These are phyloP conservation scores for Eudorina sp. DNA, from an alignment of 139 green algal genomes.

Conservation along the genomic window DNA sequence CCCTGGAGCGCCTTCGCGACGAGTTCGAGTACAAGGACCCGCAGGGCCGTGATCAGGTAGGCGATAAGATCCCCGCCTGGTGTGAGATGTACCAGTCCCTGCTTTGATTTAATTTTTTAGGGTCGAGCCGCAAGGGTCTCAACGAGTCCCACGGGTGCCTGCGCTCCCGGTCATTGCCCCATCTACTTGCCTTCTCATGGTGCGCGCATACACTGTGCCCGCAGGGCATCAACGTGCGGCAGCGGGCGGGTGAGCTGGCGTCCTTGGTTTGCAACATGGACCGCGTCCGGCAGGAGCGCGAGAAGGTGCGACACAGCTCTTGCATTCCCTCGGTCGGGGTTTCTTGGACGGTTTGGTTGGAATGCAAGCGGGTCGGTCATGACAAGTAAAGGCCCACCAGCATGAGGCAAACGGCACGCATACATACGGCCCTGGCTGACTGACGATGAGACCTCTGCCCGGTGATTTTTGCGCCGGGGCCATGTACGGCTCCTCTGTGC, in stretches of 20 bases:
- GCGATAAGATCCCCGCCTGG: neutral
- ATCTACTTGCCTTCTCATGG: neutral
- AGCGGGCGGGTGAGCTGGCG: slow-evolving; percentile 84
- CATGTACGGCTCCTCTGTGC: no score
- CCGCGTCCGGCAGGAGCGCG: slow-evolving; percentile 58
- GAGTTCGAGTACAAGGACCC: slow-evolving; percentile 91
- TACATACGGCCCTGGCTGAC: neutral
- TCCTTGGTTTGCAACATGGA: slow-evolving; percentile 75
- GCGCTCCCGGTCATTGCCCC: neutral
- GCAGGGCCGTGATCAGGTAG: slow-evolving; percentile 77
- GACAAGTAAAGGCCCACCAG: neutral
- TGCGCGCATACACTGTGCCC: neutral
- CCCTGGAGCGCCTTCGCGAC: slow-evolving; percentile 81
- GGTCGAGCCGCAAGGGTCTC: neutral
- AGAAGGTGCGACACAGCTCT: slow-evolving; percentile 24
- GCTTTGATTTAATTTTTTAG: neutral
- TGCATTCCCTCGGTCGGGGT: no score
- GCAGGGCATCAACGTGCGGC: slow-evolving; percentile 89
- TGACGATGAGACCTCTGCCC: neutral
- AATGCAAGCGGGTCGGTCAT: no score
- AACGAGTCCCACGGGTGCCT: neutral
- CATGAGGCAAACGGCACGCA: neutral
- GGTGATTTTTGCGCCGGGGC: neutral
- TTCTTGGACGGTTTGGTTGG: no score
- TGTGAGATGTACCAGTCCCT: neutral